Evolutionary conservation across 2,329 filamentous ascomycete genomes (phyloP).

Genomic region (Dactylellina sp.): DNA sequence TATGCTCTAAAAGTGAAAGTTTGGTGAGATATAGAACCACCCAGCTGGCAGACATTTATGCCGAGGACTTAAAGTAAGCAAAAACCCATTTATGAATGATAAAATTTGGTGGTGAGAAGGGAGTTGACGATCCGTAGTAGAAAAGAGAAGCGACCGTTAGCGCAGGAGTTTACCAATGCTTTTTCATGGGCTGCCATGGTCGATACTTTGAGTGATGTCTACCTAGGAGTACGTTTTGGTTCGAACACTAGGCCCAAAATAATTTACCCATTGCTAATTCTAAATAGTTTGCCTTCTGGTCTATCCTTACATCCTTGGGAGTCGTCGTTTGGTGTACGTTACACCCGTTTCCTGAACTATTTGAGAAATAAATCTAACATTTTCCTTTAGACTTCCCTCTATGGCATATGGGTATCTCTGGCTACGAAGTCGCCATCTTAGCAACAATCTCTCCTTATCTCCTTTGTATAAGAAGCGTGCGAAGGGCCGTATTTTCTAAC

Average conservation of each 20-base stretch:
- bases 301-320: constrained; percentile 87
- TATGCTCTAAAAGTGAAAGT: constrained; percentile 57
- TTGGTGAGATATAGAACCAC: constrained; percentile 57
- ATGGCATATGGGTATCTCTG: constrained; percentile 99
- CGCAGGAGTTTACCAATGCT: constrained; percentile 75
- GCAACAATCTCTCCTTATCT: constrained; percentile 83
- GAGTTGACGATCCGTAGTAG: constrained; percentile 64
- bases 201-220: constrained; percentile 87
- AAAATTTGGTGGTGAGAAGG: constrained; percentile 5
- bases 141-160: constrained; percentile 77
- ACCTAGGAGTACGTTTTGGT: constrained; percentile 79
- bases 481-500: constrained; percentile 76
- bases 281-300: constrained; percentile 90
- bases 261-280: constrained; percentile 18
- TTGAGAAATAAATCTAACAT: constrained; percentile 22
- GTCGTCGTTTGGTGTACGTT: constrained; percentile 91
- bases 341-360: not conserved
- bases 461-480: constrained; percentile 77
- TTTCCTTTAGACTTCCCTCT: constrained; percentile 81
- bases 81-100: constrained; percentile 8
- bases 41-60: constrained; percentile 50
- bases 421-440: constrained; percentile 91
- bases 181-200: constrained; percentile 81
- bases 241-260: not conserved
- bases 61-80: constrained; percentile 54